Conservation (phyloP, 2,329 filamentous ascomycete genomes). For the Tolypocladium tropicale region DNA sequence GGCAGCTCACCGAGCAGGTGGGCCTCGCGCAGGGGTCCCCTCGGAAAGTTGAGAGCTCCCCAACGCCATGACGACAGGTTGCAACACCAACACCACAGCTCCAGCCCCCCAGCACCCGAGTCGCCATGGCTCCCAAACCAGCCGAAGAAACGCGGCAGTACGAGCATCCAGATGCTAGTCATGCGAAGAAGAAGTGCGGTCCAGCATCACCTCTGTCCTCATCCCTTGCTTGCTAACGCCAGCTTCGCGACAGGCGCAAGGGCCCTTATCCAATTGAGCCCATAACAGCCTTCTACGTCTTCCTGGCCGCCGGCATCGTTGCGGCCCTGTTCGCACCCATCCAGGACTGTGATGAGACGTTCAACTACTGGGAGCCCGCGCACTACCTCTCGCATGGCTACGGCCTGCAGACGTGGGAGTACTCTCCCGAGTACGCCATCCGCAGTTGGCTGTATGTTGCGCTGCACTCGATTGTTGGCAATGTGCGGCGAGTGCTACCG, state of each 20-base stretch:
- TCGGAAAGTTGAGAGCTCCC: constrained; percentile 18
- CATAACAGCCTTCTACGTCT: constrained; percentile 70
- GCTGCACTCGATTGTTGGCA: constrained; percentile 66
- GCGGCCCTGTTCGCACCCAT: constrained; percentile 82
- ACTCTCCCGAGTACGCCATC: constrained; percentile 89
- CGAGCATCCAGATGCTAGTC: constrained; percentile 36
- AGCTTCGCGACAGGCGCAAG: constrained; percentile 24
- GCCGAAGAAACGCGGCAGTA: constrained; percentile 23
- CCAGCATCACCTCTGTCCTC: not conserved
- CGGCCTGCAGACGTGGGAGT: constrained; percentile 96
- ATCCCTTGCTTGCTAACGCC: not conserved
- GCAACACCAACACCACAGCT: constrained; percentile 10
- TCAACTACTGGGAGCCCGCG: constrained; percentile 97
- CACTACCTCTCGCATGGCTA: constrained; percentile 92
- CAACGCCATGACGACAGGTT: constrained; percentile 11
- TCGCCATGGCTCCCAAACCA: constrained; percentile 29
- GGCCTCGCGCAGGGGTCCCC: not conserved
- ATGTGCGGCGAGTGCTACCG: constrained; percentile 53
- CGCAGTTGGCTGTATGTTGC: constrained; percentile 87
- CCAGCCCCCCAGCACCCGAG: constrained; percentile 3
- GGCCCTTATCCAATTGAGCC: constrained; percentile 57
- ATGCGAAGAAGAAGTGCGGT: constrained; percentile 41
- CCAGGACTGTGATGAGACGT: constrained; percentile 96
- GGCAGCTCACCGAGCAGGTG: not conserved
- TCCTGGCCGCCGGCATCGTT: constrained; percentile 61